A percentile compares a stretch with the other conserved stretches of the same genome.
Evolutionary conservation across 2,329 filamentous ascomycete species (phyloP).

Genomic region (Helotiales sp.): DNA sequence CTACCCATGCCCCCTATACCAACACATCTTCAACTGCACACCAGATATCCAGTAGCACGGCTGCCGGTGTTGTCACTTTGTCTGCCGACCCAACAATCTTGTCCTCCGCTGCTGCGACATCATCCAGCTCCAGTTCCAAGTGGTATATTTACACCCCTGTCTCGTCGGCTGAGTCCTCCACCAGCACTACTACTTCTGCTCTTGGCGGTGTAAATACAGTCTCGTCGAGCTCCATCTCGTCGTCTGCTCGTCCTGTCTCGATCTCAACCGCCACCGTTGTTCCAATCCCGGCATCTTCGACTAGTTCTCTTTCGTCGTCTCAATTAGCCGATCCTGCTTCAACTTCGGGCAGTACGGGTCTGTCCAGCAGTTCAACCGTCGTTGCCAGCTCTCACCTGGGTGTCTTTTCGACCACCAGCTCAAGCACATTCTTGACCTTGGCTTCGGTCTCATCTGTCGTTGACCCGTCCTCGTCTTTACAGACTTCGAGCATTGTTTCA

Average conservation of each 20-base stretch:
- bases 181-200: background rate
- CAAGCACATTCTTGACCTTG: constrained; percentile 4
- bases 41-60: background rate
- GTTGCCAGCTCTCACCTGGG: constrained; percentile 6
- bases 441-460: background rate
- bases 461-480: background rate
- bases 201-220: background rate
- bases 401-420: background rate
- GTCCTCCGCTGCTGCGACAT: background rate
- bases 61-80: constrained; percentile 11
- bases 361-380: background rate
- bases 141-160: constrained; percentile 1
- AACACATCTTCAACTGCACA: constrained; percentile 1
- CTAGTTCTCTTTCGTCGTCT: background rate
- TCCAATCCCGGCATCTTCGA: background rate
- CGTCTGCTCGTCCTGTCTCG: background rate
- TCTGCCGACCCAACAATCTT: background rate
- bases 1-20: background rate
- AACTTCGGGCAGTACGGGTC: background rate
- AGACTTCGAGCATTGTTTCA: background rate
- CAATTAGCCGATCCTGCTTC: background rate
- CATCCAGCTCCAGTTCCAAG: background rate
- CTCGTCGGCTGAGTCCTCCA: background rate
- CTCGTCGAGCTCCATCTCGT: background rate
- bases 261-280: background rate